phyloP scores from a whole-genome alignment of 768 basidiomycete species.

The Rhizopogon rudus region DNA sequence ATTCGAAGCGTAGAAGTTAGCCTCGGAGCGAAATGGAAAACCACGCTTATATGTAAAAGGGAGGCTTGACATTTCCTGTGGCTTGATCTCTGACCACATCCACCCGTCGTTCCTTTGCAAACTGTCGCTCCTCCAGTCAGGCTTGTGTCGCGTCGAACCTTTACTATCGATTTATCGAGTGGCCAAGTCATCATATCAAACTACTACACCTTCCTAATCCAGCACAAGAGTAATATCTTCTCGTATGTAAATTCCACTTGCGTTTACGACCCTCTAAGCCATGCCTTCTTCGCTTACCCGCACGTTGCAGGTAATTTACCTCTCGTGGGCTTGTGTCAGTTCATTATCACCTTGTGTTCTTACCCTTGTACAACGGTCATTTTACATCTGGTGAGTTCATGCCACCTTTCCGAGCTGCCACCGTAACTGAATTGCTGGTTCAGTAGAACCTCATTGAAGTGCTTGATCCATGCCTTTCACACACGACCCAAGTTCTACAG shows the following conservation, averaged over 20 bases:
- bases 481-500: not conserved
- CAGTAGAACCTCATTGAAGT: not conserved
- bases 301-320: not conserved
- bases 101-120: not conserved
- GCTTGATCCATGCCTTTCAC: constrained; percentile 8
- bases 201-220: constrained; percentile 9
- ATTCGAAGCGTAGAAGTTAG: constrained; percentile 4
- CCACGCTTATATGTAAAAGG: constrained; percentile 4
- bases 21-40: constrained; percentile 5
- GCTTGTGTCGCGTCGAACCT: not conserved
- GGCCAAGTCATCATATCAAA: not conserved
- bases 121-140: not conserved
- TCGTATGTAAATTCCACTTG: not conserved
- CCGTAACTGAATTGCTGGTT: not conserved
- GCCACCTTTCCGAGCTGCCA: not conserved
- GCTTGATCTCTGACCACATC: constrained; percentile 9
- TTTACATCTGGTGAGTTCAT: not conserved
- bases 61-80: not conserved
- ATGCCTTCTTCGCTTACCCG: not conserved
- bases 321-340: not conserved
- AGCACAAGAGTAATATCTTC: not conserved
- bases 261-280: no score
- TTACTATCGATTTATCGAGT: not conserved
- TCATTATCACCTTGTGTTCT: not conserved
- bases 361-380: not conserved